phyloP scores from a whole-genome alignment of 1,139 yeast genomes.

The Hyphopichia pseudoburtonii region DNA sequence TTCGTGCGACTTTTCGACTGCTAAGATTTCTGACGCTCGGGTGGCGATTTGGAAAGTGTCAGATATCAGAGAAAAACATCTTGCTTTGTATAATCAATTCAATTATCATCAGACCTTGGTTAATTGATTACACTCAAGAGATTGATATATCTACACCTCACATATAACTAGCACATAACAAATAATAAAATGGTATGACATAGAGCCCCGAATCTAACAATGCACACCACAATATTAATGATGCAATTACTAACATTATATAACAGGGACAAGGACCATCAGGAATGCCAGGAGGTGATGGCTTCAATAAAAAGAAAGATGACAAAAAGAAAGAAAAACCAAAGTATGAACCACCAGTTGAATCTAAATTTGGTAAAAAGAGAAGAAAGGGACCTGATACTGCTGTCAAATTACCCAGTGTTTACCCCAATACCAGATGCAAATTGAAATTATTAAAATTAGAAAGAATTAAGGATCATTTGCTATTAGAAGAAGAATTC shows the following conservation, averaged over 20 bases:
- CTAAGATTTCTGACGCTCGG: not conserved
- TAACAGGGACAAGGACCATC: conserved; percentile 78
- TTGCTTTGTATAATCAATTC: no score
- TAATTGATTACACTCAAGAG: no score
- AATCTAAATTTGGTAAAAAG: conserved; percentile 87
- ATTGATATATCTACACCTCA: no score
- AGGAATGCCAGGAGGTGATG: conserved; percentile 63
- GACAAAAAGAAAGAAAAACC: conserved; percentile 84
- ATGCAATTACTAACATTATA: conserved; percentile 1
- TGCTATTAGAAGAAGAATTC: conserved; percentile 92
- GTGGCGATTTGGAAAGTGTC: conserved; percentile 2
- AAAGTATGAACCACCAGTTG: conserved; percentile 97
- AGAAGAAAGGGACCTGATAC: conserved; percentile 93
- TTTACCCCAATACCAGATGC: conserved; percentile 91
- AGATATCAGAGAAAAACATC: no score
- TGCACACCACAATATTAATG: no score
- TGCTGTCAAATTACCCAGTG: conserved; percentile 81
- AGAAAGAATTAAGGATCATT: conserved; percentile 96
- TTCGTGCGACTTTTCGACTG: not conserved
- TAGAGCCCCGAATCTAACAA: no score
- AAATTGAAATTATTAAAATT: conserved; percentile 84
- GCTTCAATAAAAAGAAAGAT: conserved; percentile 64
- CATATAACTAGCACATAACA: no score
- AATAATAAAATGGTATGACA: no score
- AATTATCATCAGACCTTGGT: no score